Percentiles rank a stretch among this genome's conserved stretches.
phyloP scores from a whole-genome alignment of 2,329 filamentous ascomycete species.

The Fusarium penzigii region DNA sequence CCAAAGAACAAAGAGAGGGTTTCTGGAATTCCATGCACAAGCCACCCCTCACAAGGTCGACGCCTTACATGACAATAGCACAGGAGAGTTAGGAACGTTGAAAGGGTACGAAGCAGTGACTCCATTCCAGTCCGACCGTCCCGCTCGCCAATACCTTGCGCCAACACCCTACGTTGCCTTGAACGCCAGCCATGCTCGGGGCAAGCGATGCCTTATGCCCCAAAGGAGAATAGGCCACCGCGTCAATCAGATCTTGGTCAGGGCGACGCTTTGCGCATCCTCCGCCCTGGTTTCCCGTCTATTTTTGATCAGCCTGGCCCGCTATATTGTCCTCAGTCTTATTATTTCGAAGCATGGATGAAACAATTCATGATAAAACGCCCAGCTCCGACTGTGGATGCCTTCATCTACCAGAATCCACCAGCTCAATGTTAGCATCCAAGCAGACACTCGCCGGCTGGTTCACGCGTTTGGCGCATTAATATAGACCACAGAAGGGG shows the following conservation, averaged over 20 bases:
- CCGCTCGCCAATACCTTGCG: constrained; percentile 8
- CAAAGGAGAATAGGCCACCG: constrained; percentile 15
- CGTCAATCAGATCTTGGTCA: constrained; percentile 16
- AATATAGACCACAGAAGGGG: no score
- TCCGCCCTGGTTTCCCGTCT: constrained; percentile 16
- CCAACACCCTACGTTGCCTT: no score
- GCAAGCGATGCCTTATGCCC: constrained; percentile 23
- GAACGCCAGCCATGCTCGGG: constrained; percentile 20
- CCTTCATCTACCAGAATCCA: constrained; percentile 2
- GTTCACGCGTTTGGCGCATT: no score
- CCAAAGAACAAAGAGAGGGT: constrained; percentile 10
- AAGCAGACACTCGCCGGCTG: background rate
- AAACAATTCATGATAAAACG: constrained; percentile 27
- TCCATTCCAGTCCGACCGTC: constrained; percentile 21
- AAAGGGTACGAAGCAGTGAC: constrained; percentile 13
- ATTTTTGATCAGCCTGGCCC: constrained; percentile 1
- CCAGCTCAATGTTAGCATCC: background rate
- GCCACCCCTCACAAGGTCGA: constrained; percentile 11
- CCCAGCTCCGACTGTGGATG: constrained; percentile 13
- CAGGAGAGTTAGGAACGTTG: constrained; percentile 1
- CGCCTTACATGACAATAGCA: constrained; percentile 8
- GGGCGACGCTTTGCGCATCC: constrained; percentile 13
- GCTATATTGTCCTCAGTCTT: no score
- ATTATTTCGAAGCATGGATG: constrained; percentile 19
- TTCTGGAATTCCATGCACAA: constrained; percentile 21